These are phyloP conservation scores for Ormosia emarginata DNA, from an alignment of 306 rosid genomes.

Conservation along the genomic window DNA sequence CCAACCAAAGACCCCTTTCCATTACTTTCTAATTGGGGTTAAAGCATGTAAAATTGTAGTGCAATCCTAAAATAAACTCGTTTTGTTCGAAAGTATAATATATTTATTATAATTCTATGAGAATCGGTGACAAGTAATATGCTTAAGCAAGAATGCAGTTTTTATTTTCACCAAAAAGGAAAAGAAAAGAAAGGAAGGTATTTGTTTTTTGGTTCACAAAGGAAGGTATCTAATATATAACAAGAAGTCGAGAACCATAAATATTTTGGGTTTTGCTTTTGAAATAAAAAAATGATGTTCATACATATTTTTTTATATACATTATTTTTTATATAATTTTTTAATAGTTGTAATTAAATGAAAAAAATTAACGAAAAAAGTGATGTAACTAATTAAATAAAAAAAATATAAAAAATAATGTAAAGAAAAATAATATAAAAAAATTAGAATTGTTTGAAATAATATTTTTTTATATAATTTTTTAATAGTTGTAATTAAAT, in stretches of 20 bases:
- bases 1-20: background rate
- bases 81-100: background rate
- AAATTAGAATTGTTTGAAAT: no score
- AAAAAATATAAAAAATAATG: no score
- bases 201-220: no score
- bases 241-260: background rate
- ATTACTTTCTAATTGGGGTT: background rate
- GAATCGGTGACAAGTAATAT: background rate
- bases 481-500: no score
- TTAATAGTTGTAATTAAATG: no score
- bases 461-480: no score
- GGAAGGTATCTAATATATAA: background rate
- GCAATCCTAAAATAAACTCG: background rate
- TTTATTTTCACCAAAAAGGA: background rate
- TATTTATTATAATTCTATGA: background rate
- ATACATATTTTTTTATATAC: no score
- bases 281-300: no score
- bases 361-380: no score
- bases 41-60: background rate
- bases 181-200: background rate
- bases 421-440: no score
- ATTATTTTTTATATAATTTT: no score
- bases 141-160: background rate
- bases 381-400: no score
- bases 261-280: background rate